phyloP scores from a whole-genome alignment of 1,284 basidiomycete species.

The Cronartium quercuum region DNA sequence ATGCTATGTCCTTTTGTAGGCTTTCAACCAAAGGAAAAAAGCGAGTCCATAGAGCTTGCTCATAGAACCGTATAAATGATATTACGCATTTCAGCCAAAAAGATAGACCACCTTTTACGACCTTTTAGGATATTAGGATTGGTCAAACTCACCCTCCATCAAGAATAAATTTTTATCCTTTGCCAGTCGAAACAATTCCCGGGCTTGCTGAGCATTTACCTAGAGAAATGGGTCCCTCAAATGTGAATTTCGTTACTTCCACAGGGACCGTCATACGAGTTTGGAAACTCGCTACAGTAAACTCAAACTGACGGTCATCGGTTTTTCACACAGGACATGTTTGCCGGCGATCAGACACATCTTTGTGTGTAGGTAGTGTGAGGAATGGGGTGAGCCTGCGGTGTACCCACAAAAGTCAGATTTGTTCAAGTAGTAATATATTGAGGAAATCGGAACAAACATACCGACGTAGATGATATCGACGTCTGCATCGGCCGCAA shows the following conservation, averaged over 20 bases:
- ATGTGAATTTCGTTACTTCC: background rate
- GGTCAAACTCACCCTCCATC: constrained; percentile 51
- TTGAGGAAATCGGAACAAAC: background rate
- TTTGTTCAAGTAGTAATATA: background rate
- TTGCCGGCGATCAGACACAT: constrained; percentile 72
- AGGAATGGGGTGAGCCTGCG: constrained; percentile 66
- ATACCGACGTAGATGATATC: constrained; percentile 54
- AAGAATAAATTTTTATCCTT: constrained; percentile 52
- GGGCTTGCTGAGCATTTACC: constrained; percentile 52
- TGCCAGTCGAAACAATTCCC: constrained; percentile 64
- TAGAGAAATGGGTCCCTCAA: constrained; percentile 43
- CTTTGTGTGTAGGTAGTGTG: constrained; percentile 71
- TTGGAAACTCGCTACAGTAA: background rate
- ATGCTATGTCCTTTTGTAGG: constrained; percentile 57
- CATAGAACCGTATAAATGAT: background rate
- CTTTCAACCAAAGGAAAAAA: constrained; percentile 67
- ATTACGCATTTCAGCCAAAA: background rate
- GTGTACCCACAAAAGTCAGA: background rate
- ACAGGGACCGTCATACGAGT: background rate
- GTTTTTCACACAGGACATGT: constrained; percentile 59
- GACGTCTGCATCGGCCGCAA: constrained; percentile 64
- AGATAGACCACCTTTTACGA: background rate
- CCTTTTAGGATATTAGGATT: background rate
- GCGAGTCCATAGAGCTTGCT: constrained; percentile 65
- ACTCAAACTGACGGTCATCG: constrained; percentile 9